Evolutionary conservation across 352 stramenopile species (phyloP).

Genomic region (Phytopythium montanum): DNA sequence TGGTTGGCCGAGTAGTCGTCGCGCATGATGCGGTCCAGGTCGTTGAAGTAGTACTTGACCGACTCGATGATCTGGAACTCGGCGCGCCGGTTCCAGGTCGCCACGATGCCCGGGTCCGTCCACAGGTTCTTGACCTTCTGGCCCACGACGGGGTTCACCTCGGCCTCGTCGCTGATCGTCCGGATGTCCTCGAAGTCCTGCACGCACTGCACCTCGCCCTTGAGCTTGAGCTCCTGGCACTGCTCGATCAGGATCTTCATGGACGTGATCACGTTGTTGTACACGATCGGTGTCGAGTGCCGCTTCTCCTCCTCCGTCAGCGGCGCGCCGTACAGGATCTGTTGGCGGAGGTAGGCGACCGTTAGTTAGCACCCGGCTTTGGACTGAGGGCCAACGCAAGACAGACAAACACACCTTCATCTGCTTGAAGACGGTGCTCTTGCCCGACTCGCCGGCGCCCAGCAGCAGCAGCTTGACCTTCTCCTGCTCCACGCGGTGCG

Average conservation of each 20-base stretch:
- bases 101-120: conserved; percentile 87
- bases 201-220: conserved; percentile 63
- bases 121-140: conserved; percentile 94
- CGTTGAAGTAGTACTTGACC: conserved; percentile 96
- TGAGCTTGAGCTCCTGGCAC: conserved; percentile 76
- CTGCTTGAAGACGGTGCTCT: conserved; percentile 94
- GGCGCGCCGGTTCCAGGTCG: conserved; percentile 88
- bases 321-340: conserved; percentile 84
- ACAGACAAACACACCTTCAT: conserved; percentile 77
- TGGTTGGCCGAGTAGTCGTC: conserved; percentile 92
- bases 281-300: conserved; percentile 86
- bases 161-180: conserved; percentile 74
- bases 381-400: no score
- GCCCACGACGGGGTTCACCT: conserved; percentile 89
- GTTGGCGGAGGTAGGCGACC: conserved; percentile 3
- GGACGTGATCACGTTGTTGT: conserved; percentile 89
- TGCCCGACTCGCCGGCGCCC: conserved; percentile 93
- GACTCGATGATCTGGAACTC: conserved; percentile 97
- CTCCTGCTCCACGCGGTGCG: conserved; percentile 72
- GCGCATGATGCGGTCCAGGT: conserved; percentile 93
- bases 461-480: conserved; percentile 97
- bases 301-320: conserved; percentile 88
- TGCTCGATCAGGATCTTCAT: conserved; percentile 92
- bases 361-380: neutral
- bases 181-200: conserved; percentile 83